These are phyloP conservation scores for Pyronema omphalodes DNA, from an alignment of 495 filamentous ascomycete genomes.

Conservation along the genomic window DNA sequence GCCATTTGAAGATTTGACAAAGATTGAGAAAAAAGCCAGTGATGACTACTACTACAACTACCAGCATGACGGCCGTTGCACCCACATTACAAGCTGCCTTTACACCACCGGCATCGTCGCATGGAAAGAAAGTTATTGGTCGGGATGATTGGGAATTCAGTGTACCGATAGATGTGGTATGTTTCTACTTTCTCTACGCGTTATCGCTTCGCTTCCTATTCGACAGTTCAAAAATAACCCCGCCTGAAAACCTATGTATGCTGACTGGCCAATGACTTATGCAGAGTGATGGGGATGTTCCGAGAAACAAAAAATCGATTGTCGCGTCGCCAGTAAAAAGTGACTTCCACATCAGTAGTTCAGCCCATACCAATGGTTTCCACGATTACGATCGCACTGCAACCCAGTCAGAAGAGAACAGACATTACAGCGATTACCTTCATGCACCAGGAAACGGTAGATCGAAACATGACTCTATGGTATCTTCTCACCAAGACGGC, in stretches of 20 bases:
- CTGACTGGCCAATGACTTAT: too few relatives aligned
- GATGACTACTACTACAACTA: not conserved
- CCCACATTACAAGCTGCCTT: slow-evolving; percentile 13
- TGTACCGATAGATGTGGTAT: slow-evolving; percentile 25
- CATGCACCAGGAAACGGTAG: slow-evolving; percentile 14
- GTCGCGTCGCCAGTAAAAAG: not conserved
- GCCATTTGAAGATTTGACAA: too few relatives aligned
- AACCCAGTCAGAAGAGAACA: slow-evolving; percentile 6
- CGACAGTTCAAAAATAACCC: too few relatives aligned
- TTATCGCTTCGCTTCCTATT: not conserved
- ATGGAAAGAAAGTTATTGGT: slow-evolving; percentile 16
- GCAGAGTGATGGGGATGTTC: not conserved
- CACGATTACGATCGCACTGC: slow-evolving; percentile 8
- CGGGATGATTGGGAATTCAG: slow-evolving; percentile 22
- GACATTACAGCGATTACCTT: slow-evolving; percentile 18
- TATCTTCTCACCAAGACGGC: slow-evolving; percentile 23
- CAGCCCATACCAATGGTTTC: not conserved
- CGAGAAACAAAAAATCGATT: not conserved
- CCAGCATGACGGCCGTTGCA: slow-evolving; percentile 20
- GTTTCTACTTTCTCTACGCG: not conserved
- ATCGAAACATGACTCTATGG: slow-evolving; percentile 18
- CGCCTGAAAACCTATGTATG: too few relatives aligned
- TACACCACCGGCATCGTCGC: slow-evolving; percentile 22
- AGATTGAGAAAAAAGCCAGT: too few relatives aligned
- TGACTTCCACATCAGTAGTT: not conserved